Percentiles rank a stretch among this genome's conserved stretches.
Conservation (phyloP, 192 early-diverging fungal species). For the Thamnidium elegans region DNA sequence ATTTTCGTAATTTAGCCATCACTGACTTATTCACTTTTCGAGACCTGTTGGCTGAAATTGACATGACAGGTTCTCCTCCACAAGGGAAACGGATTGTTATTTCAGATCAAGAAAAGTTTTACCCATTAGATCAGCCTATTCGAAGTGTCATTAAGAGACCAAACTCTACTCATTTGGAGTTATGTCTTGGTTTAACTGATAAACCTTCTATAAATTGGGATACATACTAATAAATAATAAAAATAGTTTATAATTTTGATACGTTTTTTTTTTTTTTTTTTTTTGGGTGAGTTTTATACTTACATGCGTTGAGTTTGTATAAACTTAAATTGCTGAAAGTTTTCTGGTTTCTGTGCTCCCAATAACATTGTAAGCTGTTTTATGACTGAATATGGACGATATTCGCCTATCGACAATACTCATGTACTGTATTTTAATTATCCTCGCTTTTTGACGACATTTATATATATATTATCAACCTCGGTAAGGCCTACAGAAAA, state of each 20-base stretch:
- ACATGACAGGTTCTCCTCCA: constrained; percentile 30
- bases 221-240: neutral
- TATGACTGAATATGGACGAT: too few species aligned
- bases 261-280: constrained; percentile 2
- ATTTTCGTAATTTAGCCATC: constrained; percentile 39
- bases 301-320: too few species aligned
- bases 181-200: constrained; percentile 30
- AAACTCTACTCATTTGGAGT: constrained; percentile 24
- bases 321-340: too few species aligned
- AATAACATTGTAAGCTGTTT: too few species aligned
- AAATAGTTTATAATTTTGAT: neutral
- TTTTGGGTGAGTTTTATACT: too few species aligned
- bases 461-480: too few species aligned
- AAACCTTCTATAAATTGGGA: constrained; percentile 32
- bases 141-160: constrained; percentile 28
- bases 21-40: constrained; percentile 38
- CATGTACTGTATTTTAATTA: too few species aligned
- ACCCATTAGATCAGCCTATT: constrained; percentile 32
- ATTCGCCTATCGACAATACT: too few species aligned
- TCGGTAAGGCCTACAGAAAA: too few species aligned
- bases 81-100: constrained; percentile 35
- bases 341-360: too few species aligned
- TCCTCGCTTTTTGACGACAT: too few species aligned
- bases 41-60: constrained; percentile 33
- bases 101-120: constrained; percentile 23